Evolutionary conservation across 192 early-diverging fungal species (phyloP), one percentile per base, ranked within the genome.

Genomic region (Funneliformis geosporum): DNA sequence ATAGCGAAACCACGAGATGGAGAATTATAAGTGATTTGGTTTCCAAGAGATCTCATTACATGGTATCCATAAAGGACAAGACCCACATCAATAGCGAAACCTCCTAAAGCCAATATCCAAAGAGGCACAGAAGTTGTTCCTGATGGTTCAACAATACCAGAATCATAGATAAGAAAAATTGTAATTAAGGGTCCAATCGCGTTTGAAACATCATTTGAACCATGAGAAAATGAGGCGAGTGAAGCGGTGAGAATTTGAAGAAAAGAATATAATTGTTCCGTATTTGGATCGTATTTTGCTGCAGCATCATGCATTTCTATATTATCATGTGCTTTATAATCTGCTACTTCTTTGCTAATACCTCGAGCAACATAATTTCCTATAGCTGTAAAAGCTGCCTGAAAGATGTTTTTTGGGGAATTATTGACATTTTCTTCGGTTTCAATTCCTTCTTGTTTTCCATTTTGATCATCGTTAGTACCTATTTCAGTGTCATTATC

Each of bases 171-270:
- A 67, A 86, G 82, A 82, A 88, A 95, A 59, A 95, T 93, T 50
- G 92, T 84, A 1, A 94, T 83, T 28, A 95, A 82, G 23, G 94
- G 94, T 60, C 95, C 95, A 66, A 94, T 90, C 40, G 94, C 94
- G 80, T 96, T 96, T 80, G 94, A 90, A 40, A 95, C 93, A 85
- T 96, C 94, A 86, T 96, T 96, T 64, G 90, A 90, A 70, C 94
- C 94, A 86, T 96, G 94, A 27, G 93, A 87, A 84, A 96, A 95
- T 71, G 94, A 95, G 28, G 94, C 93, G 60, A 95, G 90, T 73
- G 91, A 88, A 12, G 94, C 93, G 5, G 94, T 95, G 69, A 93
- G 84, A 75, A 95, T 85, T 80, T 96, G 95, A 55, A 95, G 85
- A 82, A 94, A 91, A 0, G 95, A 93, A 86, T 92, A 96, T 40